Evolutionary conservation across 1,139 yeast genomes (phyloP), one percentile per base, ranked within the genome.

Genomic region (Magnusiomyces ingens): DNA sequence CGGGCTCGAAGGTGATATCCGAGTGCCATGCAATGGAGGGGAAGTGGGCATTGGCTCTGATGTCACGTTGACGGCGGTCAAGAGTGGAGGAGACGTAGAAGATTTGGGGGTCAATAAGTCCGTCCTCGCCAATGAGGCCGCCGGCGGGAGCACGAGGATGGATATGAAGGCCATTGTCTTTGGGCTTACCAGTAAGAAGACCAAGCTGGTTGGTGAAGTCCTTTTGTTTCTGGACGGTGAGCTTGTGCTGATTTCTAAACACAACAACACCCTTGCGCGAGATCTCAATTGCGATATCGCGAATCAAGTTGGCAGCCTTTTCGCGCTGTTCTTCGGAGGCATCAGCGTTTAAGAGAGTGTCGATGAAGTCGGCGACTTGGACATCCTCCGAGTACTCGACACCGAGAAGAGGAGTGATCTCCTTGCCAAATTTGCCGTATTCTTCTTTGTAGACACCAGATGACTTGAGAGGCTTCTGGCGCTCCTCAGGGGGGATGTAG

Each of bases 241-340:
- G 82, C 55, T 78, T 76, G 15, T 52, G 55, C 67, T 84, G 90
- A 60, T 80, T 75, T 66, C 86, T 75, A 70, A 84, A 84, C 13
- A 82, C 78, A 38, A 81, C 82, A 50, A 83, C 84, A 49, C 89
- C 89, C 60, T 86, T 75, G 67, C 80, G 78, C 22, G 85, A 84
- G 41, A 80, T 81, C 22, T 77, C 72, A 45, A 82, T 72, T 0
- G 89, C 87, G 58, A 84, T 74, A 59, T 84, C 89, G 48, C 69
- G 70, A 53, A 72, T 64, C 47, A 70, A 71, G 54, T 69, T 63
- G 41, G 72, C 74, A 63, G 82, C 80, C 60, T 79, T 77, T 26
- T 26, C 32, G 8, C 32, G 32, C 8, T 26, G 32, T 8, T 26
- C 32, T 26, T 26, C 32, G 8, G 8, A 5, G 4, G 32, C 4